Base-by-base conservation (phyloP, 305 asterid species). In the Fraxinus floribunda region DNA sequence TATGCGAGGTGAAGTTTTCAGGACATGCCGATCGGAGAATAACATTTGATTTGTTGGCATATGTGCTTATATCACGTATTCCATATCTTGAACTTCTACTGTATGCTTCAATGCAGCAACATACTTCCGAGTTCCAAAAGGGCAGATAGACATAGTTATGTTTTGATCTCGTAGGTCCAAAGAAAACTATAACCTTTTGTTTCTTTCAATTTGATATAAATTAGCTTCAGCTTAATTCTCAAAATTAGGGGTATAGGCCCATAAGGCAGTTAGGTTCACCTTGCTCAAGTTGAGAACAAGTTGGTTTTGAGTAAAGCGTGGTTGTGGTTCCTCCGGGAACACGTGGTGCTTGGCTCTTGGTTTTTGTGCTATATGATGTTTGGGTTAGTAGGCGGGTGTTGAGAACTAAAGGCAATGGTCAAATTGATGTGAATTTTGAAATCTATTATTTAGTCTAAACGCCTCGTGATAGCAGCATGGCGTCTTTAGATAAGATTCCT, bases 1-100 rank as follows among this genome's bases (percentile, higher is more conserved):
- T 60, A 93, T 96, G 98, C 91, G 99, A 9, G 98, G 95, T 30
- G 99, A 96, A 89, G 90, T 94, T 77, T 93, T 86, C 88, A 86
- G 97, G 91, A 89, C 97, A 77, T 96, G 98, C 90, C 90, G 82
- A 72, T 85, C 94, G 64, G 82, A 91, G 80, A 77, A 41, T 78
- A 78, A 57, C 84, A 29, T 80, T 72, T 83, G 80, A 78, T 24
- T 82, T 36, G 9, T 44, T 80, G 20, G 22, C 72, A 11, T 75
- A 20, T 4, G 18, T n/a, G 32, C 26, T 84, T 73, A 11, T 80
- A 18, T 41, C 39, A 7, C 80, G 2, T 52, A 52, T 29, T 55
- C 70, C 10, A 16, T 32, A 49, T 70, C 57, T 7, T 78, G 29
- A 66, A 35, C 55, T 7, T 26, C 41, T 16, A 16, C 22, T 36